These are phyloP conservation scores for Macrolepiota albuminosa DNA, from an alignment of 768 basidiomycete genomes.

Conservation along the genomic window DNA sequence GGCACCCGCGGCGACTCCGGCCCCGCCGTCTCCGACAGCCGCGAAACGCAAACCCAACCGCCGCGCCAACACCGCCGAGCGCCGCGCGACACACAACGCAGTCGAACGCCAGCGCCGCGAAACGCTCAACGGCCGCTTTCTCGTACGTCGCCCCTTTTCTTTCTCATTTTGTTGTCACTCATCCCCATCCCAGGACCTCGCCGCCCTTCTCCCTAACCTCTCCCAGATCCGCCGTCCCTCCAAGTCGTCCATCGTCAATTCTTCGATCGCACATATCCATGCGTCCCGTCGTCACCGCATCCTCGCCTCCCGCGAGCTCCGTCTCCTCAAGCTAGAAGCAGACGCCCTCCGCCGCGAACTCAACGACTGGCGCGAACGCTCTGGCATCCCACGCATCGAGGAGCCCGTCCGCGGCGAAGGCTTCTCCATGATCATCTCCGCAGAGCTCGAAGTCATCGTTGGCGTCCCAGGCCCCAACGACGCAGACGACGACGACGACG, in stretches of 20 bases:
- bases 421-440: conserved; percentile 2
- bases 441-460: conserved; percentile 44
- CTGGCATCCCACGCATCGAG: conserved; percentile 64
- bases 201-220: conserved; percentile 86
- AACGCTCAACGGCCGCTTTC: conserved; percentile 88
- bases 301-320: conserved; percentile 78
- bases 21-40: conserved; percentile 6
- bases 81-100: conserved; percentile 94
- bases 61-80: conserved; percentile 94
- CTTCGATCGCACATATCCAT: conserved; percentile 85
- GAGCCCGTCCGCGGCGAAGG: conserved; percentile 70
- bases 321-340: conserved; percentile 72
- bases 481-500: conserved; percentile 40
- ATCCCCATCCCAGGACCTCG: conserved; percentile 64
- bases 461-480: conserved; percentile 47
- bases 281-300: conserved; percentile 54
- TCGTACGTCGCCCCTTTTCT: conserved; percentile 45
- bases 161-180: conserved; percentile 4
- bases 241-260: conserved; percentile 96
- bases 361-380: conserved; percentile 88
- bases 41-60: conserved; percentile 78
- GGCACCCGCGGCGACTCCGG: conserved; percentile 6
- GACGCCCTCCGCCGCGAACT: conserved; percentile 60
- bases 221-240: conserved; percentile 89
- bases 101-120: conserved; percentile 93